phyloP scores from a whole-genome alignment of 148 eudicot species.

The Nepenthes mirabilis region DNA sequence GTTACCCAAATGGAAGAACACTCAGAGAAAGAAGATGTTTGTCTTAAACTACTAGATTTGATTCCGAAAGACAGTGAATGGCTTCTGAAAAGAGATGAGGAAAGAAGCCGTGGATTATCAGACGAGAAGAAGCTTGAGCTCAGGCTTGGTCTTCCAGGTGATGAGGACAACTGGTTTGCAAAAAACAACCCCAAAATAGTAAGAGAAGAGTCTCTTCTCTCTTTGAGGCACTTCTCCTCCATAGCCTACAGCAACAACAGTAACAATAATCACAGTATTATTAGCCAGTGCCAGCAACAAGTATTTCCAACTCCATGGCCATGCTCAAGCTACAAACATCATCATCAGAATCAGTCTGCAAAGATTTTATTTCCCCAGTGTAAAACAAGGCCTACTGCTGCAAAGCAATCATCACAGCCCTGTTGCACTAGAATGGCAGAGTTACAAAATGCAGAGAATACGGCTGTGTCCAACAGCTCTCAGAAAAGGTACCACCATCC shows the following conservation, averaged over 20 bases:
- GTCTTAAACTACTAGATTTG: slow-evolving; percentile 37
- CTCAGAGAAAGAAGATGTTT: not conserved
- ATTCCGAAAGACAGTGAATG: slow-evolving; percentile 28
- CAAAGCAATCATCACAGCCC: slow-evolving; percentile 43
- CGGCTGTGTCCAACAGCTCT: slow-evolving; percentile 66
- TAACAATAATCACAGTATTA: no score
- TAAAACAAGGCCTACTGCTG: slow-evolving; percentile 9
- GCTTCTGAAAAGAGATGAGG: slow-evolving; percentile 8
- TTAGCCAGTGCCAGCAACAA: not conserved
- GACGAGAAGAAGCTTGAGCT: slow-evolving; percentile 63
- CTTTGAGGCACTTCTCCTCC: slow-evolving; percentile 20
- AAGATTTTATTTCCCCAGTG: slow-evolving; percentile 11
- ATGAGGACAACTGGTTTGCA: slow-evolving; percentile 14
- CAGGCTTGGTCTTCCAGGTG: slow-evolving; percentile 70
- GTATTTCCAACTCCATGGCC: no score
- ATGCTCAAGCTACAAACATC: not conserved
- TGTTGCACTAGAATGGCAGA: slow-evolving; percentile 31
- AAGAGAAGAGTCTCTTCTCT: slow-evolving; percentile 20
- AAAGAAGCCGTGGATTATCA: slow-evolving; percentile 13
- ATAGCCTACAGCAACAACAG: not conserved
- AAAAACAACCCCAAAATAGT: slow-evolving; percentile 6
- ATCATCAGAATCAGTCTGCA: slow-evolving; percentile 4
- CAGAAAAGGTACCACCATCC: slow-evolving; percentile 65
- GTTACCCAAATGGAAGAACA: no score
- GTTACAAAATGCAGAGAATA: slow-evolving; percentile 23